Conservation (phyloP, 208 protist genomes). For the Leishmania guyanensis region DNA sequence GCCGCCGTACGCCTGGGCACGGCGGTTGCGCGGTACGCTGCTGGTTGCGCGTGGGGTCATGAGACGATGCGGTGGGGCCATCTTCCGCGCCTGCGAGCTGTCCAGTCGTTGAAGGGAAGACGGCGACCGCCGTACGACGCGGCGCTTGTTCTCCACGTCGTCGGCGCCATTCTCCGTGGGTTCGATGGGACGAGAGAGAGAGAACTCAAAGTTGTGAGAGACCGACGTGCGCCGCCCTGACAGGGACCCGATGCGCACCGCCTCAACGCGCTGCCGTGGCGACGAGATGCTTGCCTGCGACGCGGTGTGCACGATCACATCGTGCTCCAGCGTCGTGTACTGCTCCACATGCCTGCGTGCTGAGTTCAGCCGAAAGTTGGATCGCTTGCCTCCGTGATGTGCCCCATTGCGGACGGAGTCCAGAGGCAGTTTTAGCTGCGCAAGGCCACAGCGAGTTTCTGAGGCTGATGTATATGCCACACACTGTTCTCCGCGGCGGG, state of each 20-base stretch:
- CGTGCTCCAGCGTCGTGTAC: constrained; percentile 29
- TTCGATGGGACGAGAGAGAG: constrained; percentile 1
- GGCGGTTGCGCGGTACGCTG: constrained; percentile 35
- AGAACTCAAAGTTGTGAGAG: constrained; percentile 16
- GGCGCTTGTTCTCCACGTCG: constrained; percentile 20
- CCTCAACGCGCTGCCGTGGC: constrained; percentile 45
- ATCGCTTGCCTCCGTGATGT: background rate
- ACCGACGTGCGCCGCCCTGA: constrained; percentile 23
- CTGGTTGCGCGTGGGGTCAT: constrained; percentile 21
- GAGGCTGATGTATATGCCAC: constrained; percentile 11
- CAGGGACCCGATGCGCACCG: constrained; percentile 36
- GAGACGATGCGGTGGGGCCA: constrained; percentile 31
- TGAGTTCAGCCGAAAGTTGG: constrained; percentile 2
- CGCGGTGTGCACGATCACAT: constrained; percentile 38
- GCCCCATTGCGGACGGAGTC: background rate
- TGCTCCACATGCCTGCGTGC: background rate
- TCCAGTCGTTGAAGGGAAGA: constrained; percentile 39
- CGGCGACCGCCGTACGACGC: constrained; percentile 25
- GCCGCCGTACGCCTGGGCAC: constrained; percentile 21
- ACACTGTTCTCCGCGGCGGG: constrained; percentile 32
- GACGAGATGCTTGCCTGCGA: constrained; percentile 35
- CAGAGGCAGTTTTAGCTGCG: constrained; percentile 6
- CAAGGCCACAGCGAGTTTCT: constrained; percentile 5
- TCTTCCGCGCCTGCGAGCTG: constrained; percentile 38
- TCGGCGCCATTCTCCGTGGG: constrained; percentile 17